These are phyloP conservation scores for Penicillium sp. DNA, from an alignment of 2,329 filamentous ascomycete species.

Conservation along the genomic window DNA sequence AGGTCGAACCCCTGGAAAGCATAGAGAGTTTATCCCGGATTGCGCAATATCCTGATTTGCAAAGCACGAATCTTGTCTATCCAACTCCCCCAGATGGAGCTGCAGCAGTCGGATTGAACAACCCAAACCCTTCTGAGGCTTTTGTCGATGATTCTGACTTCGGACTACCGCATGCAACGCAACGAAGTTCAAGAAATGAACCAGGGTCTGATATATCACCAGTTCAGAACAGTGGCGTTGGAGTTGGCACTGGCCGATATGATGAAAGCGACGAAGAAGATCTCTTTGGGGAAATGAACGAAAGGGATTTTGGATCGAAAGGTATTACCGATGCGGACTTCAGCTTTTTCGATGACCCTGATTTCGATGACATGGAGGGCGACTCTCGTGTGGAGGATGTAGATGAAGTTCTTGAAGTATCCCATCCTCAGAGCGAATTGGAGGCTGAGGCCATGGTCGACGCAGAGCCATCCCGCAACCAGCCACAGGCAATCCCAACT, in stretches of 20 bases:
- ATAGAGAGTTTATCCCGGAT: constrained; percentile 40
- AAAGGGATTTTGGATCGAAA: constrained; percentile 51
- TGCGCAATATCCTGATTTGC: constrained; percentile 40
- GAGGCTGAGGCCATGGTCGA: constrained; percentile 10
- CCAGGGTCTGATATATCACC: constrained; percentile 20
- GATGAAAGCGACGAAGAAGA: constrained; percentile 50
- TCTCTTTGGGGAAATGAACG: constrained; percentile 57
- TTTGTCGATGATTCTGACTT: constrained; percentile 30
- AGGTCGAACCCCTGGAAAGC: constrained; percentile 25
- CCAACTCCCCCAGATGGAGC: constrained; percentile 54
- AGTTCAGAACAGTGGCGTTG: constrained; percentile 14
- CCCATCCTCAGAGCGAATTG: constrained; percentile 7
- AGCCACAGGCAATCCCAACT: not conserved
- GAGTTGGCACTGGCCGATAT: constrained; percentile 40
- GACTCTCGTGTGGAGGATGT: constrained; percentile 11
- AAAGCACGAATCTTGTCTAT: constrained; percentile 46
- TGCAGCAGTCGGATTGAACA: constrained; percentile 29
- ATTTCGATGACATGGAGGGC: constrained; percentile 26
- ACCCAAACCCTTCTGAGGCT: constrained; percentile 27
- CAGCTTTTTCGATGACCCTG: constrained; percentile 61
- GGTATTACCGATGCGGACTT: constrained; percentile 62
- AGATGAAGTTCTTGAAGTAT: constrained; percentile 13
- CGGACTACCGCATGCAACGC: constrained; percentile 14
- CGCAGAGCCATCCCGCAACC: constrained; percentile 1
- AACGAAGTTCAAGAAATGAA: constrained; percentile 14